Percentiles rank a stretch among this genome's conserved stretches.
Conservation (phyloP, 495 filamentous ascomycete species). For the Articulospora tetracladia region DNA sequence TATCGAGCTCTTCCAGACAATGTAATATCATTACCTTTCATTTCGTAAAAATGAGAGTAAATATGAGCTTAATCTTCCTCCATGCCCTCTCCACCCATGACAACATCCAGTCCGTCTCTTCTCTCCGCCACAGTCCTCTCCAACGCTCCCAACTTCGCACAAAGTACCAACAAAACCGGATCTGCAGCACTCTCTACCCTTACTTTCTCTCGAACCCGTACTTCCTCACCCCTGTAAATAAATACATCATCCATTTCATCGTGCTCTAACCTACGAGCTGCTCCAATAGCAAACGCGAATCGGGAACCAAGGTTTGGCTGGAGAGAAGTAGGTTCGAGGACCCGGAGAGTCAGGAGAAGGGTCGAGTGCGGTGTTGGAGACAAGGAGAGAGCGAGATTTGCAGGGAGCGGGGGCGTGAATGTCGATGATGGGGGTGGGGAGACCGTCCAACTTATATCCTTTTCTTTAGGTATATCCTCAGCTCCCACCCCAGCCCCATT, state of each 20-base stretch:
- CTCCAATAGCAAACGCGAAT: conserved; percentile 53
- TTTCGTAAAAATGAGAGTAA: too few relatives aligned
- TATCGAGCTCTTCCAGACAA: too few relatives aligned
- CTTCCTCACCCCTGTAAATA: conserved; percentile 52
- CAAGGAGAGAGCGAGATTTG: conserved; percentile 68
- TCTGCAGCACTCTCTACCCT: conserved; percentile 81
- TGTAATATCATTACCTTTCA: too few relatives aligned
- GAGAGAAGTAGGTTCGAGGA: conserved; percentile 60
- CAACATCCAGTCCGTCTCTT: conserved; percentile 68
- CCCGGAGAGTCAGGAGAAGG: conserved; percentile 73
- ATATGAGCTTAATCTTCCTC: not conserved
- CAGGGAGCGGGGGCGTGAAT: conserved; percentile 47
- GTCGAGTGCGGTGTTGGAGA: conserved; percentile 67
- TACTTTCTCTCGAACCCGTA: conserved; percentile 85
- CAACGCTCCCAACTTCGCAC: conserved; percentile 81
- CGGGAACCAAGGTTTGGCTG: conserved; percentile 45
- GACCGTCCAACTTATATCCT: conserved; percentile 28
- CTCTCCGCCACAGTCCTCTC: conserved; percentile 67
- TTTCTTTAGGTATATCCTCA: not conserved
- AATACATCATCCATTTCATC: conserved; percentile 80
- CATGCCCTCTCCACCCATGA: conserved; percentile 62
- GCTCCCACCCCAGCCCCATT: conserved; percentile 15
- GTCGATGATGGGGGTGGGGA: conserved; percentile 29
- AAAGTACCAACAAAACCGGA: conserved; percentile 79
- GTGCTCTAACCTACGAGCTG: conserved; percentile 60